Base-by-base conservation (phyloP, 345 rosid species). In the Eucalyptus erythrocorys region DNA sequence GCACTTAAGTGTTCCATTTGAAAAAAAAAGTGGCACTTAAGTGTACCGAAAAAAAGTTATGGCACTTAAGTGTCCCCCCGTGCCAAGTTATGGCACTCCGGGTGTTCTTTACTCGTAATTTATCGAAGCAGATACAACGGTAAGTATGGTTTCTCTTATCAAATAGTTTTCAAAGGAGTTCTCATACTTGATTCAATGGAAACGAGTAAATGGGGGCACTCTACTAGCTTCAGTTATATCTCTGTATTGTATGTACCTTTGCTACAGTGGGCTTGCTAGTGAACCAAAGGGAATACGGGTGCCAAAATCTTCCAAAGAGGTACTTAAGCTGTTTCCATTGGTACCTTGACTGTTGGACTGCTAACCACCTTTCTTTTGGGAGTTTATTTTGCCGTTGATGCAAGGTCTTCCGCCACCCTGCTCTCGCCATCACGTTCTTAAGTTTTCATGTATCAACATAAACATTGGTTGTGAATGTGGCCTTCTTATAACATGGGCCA, bases 191-290 rank as follows among this genome's bases (percentile, higher is more conserved):
- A 66, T 66, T 66, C 27, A 51, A 48, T n/a, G 40, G 40, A 89
- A 88, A 88, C 94, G 97, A 99, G 96, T 97, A 21, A 93, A 93
- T 87, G 97, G 99, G 71, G 96, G 99, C 92, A 92, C 97, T 93
- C 91, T 97, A 92, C 98, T 96, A 11, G 99, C 99, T 87, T 98
- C 99, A n/a, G 96, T 98, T 89, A 92, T 95, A 85, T 96, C 99
- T 40, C 43, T 97, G 87, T 95, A 98, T 90, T 95, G 97, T 94
- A 94, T 95, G 97, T 97, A 98, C 90, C 97, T 97, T 34, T 51
- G 55, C 55, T 51, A 51, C 93, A 94, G 98, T 91, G 99, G 99
- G 85, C 97, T 96, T 91, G 92, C 99, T 27, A 96, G 99, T 90
- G 99, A 97, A 93, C 97, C 99, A 85, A 92, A 51, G 99, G 89